A percentile compares a stretch with the other conserved stretches of the same genome.
phyloP scores from a whole-genome alignment of 306 rosid genomes.

The Trifolium pratense region DNA sequence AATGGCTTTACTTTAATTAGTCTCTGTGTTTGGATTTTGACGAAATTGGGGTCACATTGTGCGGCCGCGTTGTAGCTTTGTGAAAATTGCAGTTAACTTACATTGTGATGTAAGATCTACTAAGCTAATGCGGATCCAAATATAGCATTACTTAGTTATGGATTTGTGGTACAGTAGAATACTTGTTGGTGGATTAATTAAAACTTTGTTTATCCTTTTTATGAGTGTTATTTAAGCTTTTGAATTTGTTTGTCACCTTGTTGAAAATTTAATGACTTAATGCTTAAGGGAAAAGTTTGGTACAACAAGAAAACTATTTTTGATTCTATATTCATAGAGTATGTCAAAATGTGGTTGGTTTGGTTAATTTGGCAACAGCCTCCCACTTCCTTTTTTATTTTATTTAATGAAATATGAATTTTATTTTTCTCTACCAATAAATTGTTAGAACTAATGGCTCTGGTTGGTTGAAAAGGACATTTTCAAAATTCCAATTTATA shows the following conservation, averaged over 20 bases:
- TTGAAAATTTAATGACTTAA: conserved; percentile 16
- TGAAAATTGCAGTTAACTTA: not conserved
- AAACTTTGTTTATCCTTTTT: not conserved
- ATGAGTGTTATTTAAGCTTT: conserved; percentile 28
- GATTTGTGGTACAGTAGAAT: not conserved
- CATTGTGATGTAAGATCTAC: not conserved
- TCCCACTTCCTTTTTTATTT: not conserved
- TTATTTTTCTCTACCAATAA: not conserved
- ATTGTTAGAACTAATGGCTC: conserved; percentile 15
- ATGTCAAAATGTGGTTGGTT: conserved; percentile 26
- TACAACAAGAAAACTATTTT: not conserved
- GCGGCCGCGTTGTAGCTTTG: not conserved
- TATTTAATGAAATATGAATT: not conserved
- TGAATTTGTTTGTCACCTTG: conserved; percentile 21
- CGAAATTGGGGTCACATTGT: not conserved
- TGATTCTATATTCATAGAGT: not conserved
- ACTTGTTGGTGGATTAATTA: not conserved
- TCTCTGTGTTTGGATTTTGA: not conserved
- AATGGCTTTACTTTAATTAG: not conserved
- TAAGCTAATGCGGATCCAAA: not conserved
- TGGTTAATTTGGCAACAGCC: conserved; percentile 1
- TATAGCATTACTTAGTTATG: not conserved
- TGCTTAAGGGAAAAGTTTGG: conserved; percentile 32
- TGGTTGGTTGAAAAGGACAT: not conserved
- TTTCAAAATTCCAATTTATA: not conserved